These are phyloP conservation scores for Neofusicoccum kwambonambiense DNA, from an alignment of 2,329 filamentous ascomycete species.

Conservation along the genomic window DNA sequence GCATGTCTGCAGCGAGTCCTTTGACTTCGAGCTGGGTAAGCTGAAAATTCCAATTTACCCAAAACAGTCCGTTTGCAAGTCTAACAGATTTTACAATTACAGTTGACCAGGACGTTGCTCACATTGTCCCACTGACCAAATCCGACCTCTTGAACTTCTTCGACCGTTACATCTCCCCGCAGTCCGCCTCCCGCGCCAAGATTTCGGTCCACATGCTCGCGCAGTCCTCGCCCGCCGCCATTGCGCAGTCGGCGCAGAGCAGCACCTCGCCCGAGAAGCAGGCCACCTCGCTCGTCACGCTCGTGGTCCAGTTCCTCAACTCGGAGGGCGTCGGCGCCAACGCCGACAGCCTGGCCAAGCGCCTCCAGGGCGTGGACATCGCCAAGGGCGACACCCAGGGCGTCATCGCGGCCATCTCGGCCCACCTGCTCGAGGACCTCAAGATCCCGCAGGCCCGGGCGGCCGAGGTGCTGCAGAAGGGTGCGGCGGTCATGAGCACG, in stretches of 20 bases:
- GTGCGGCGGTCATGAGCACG: slow-evolving; percentile 47
- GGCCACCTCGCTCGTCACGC: slow-evolving; percentile 28
- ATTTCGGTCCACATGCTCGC: slow-evolving; percentile 80
- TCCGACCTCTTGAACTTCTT: slow-evolving; percentile 78
- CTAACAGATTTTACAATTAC: neutral
- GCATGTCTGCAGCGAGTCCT: slow-evolving; percentile 81
- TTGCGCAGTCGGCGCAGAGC: slow-evolving; percentile 29
- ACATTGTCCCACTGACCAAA: slow-evolving; percentile 74
- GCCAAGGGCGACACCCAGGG: slow-evolving; percentile 45
- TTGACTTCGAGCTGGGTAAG: slow-evolving; percentile 84
- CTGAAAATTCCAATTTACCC: slow-evolving; percentile 19
- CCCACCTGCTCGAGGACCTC: slow-evolving; percentile 45
- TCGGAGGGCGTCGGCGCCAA: slow-evolving; percentile 48
- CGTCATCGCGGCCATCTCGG: slow-evolving; percentile 52
- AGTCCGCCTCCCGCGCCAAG: slow-evolving; percentile 74
- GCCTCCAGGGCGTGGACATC: slow-evolving; percentile 48
- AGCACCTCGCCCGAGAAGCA: slow-evolving; percentile 43
- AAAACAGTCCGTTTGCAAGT: too few relatives aligned
- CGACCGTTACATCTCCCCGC: slow-evolving; percentile 69
- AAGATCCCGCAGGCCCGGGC: slow-evolving; percentile 52
- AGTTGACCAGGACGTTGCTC: slow-evolving; percentile 74
- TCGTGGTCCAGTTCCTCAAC: slow-evolving; percentile 48
- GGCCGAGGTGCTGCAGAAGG: slow-evolving; percentile 49
- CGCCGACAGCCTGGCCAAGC: slow-evolving; percentile 40
- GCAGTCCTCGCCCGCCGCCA: slow-evolving; percentile 52